phyloP scores from a whole-genome alignment of 2,329 filamentous ascomycete species.

The Botrytis squamosa region DNA sequence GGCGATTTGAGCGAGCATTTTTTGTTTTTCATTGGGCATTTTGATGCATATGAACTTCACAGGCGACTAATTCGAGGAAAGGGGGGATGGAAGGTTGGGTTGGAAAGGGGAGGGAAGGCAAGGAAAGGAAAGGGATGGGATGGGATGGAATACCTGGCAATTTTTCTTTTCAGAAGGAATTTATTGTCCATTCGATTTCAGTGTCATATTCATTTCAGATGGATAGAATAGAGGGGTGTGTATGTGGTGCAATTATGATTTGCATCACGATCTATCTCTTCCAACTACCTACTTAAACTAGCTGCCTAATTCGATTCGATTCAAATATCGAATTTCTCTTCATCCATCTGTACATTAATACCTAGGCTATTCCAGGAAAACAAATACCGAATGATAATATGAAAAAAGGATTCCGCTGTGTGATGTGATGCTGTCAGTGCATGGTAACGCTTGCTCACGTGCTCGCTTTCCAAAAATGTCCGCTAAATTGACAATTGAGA shows the following conservation, averaged over 20 bases:
- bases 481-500: neutral
- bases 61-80: conserved; percentile 3
- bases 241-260: conserved; percentile 4
- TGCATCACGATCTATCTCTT: conserved; percentile 9
- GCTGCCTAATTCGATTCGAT: neutral
- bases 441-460: neutral
- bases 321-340: neutral
- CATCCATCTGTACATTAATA: conserved; percentile 16
- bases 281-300: conserved; percentile 5
- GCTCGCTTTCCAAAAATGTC: neutral
- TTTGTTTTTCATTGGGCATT: neutral
- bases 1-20: conserved; percentile 11
- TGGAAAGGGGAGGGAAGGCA: neutral
- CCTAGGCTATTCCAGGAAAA: conserved; percentile 11
- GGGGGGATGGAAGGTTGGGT: neutral
- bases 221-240: neutral
- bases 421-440: neutral
- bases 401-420: neutral
- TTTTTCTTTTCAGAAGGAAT: neutral
- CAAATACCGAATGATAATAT: conserved; percentile 4
- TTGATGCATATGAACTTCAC: conserved; percentile 6
- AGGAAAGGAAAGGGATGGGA: neutral
- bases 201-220: neutral
- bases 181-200: neutral
- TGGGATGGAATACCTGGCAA: conserved; percentile 14